Evolutionary conservation across 1,284 basidiomycete genomes (phyloP), one percentile per base, ranked within the genome.

Genomic region (Lentinula novae-zelandiae): DNA sequence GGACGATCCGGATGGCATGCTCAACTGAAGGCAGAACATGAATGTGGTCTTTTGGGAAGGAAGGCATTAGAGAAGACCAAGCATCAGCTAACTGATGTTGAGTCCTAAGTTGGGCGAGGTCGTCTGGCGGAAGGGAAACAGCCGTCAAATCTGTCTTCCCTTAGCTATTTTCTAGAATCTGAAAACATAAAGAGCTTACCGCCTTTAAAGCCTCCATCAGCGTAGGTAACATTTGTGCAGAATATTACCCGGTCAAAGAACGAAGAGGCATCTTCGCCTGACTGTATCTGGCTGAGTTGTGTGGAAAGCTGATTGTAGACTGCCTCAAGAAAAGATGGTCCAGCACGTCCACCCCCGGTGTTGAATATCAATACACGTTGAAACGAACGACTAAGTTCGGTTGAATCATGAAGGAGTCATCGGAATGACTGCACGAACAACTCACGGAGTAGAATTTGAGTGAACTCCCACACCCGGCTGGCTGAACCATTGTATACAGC

Each of bases 221-320:
- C 82, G 69, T 96, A 99, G 0, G 97, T 99, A 49, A 96, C 90
- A 72, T 99, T 99, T 31, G 95, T 90, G 74, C 95, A 98, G 74
- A 99, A 99, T 60, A 98, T 84, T 63, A 95, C 92, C 53, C 86
- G 82, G 70, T 93, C 83, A 70, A 99, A 98, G 68, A 93, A 87
- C 38, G 64, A 65, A 17, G 70, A 71, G 1, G 75, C 67, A 15
- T 72, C 68, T 55, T 82, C 78, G 33, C 70, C 57, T 52, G 73
- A 70, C 44, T 71, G 67, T 62, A 82, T 69, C 34, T 73, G 64
- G 64, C 76, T 67, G 39, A 89, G 75, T 61, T 82, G 85, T 4
- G 70, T 67, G n/a, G 74, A 73, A 34, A 78, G 76, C 44, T 76
- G 80, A 1, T 75, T 71, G 38, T 86, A 72, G 9, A 98, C 80